A percentile compares a stretch with the other conserved stretches of the same genome.
Conservation (phyloP, 1,284 basidiomycete species). For the Boletus albobrunnescens region DNA sequence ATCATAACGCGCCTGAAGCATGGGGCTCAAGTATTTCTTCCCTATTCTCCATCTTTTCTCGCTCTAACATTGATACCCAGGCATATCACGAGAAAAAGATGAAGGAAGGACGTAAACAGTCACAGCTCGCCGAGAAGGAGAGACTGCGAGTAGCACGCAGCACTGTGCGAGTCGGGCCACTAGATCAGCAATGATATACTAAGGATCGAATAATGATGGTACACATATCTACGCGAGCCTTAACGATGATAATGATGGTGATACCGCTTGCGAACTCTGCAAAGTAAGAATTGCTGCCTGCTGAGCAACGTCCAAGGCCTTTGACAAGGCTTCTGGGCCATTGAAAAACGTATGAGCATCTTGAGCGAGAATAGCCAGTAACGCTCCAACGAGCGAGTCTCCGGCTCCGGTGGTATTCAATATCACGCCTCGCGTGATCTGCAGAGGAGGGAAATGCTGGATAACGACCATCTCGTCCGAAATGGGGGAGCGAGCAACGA, state of each 20-base stretch:
- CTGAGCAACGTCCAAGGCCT: conserved; percentile 52
- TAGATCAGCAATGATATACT: conserved; percentile 25
- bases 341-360: conserved; percentile 45
- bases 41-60: background rate
- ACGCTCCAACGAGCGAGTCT: conserved; percentile 79
- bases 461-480: conserved; percentile 53
- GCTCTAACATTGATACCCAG: conserved; percentile 33
- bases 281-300: conserved; percentile 63
- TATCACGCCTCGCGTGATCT: conserved; percentile 40
- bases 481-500: conserved; percentile 49
- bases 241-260: conserved; percentile 49
- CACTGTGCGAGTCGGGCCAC: conserved; percentile 57
- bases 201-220: background rate
- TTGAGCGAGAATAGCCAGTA: conserved; percentile 55
- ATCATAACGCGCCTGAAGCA: conserved; percentile 76
- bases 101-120: conserved; percentile 40
- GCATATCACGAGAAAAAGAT: conserved; percentile 53
- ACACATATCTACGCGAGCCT: conserved; percentile 4
- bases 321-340: conserved; percentile 41
- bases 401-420: conserved; percentile 88
- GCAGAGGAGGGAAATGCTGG: conserved; percentile 65
- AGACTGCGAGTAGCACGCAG: conserved; percentile 46
- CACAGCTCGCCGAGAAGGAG: conserved; percentile 43
- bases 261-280: conserved; percentile 60
- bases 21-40: conserved; percentile 57